Base-by-base conservation (phyloP, 257 asterid species). In the Pogostemon cablin region DNA sequence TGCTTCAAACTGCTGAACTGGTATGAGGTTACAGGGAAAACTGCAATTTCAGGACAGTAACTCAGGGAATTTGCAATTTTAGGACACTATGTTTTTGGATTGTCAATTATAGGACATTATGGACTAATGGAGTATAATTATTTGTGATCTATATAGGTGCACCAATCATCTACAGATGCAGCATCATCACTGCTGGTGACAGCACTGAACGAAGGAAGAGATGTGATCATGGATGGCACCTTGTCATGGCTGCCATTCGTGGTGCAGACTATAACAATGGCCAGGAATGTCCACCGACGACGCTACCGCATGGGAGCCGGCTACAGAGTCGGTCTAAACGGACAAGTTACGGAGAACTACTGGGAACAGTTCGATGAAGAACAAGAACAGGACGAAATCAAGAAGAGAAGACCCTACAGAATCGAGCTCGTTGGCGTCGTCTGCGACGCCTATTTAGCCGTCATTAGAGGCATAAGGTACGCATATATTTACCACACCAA, bases 161-260 rank as follows among this genome's bases (percentile, higher is more conserved):
- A 92, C 82, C 97, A 92, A 76, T 92, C 98, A 74, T 90, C 98
- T 47, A 87, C 97, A 35, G 96, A 92, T 76, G 98, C 98, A 76
- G 97, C 97, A 38, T 92, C 98, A 9, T 92, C 98, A 43, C 90
- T 90, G 77, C 89, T 92, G 47, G 98, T 92, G 64, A 92, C 98
- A 4, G 98, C 98, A 49, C 91, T 92, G 5, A 90, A 92, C 32
- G 98, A 92, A 77, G 96, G 98, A 68, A 69, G 97, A 46, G 97
- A 92, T 62, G 97, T 92, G 80, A 92, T 92, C 75, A 92, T 88
- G 98, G 98, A 90, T 71, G 96, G 97, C 41, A 92, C 97, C 7
- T 93, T 92, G 54, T 90, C 96, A 5, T 92, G 97, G 96, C 75
- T 86, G 44, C 98, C 98, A 42, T 92, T 92, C 63, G 98, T 92